Evolutionary conservation across 495 filamentous ascomycete genomes (phyloP), one percentile per base, ranked within the genome.

Genomic region (Podospora comata): DNA sequence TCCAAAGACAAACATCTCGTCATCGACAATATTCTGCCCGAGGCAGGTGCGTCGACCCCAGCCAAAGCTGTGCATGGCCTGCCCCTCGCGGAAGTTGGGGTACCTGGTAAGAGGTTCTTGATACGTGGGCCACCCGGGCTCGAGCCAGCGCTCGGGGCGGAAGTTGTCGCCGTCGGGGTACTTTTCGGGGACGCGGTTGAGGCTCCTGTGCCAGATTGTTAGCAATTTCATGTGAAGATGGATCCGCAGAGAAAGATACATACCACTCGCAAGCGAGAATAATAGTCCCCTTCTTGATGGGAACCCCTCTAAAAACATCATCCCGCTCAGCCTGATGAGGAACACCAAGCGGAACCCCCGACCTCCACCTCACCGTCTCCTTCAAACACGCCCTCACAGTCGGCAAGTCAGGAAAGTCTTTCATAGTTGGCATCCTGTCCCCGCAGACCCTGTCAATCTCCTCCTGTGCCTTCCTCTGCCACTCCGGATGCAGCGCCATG

Each of bases 1-100:
- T 79, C 66, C 89, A 60, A 68, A 80, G 78, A 73, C 80, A 75
- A 84, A 82, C 76, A 78, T 82, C 70, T 84, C 82, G 72, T 84
- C 80, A 67, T 90, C 87, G 4, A 88, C 89, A n/a, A 91, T 79
- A 56, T 86, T 79, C 26, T 87, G 84, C 0, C 88, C 89, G 0
- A 88, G 71, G 66, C 89, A 91, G 6, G 86, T 84, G 11, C 88
- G 80, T 1, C 88, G 84, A 4, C 89, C 89, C 73, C 84, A 89
- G 5, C 88, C 88, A 69, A 89, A 91, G 1, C 77, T 80, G 62
- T 85, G 81, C 81, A 84, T 84, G 27, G 76, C 69, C 1, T 74
- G 69, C 6, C 74, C 85, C 78, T 76, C 86, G 74, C 73, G 85
- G 79, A 80, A 82, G 82, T 82, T 83, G 56, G 84, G 84, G 55